These are phyloP conservation scores for Aspergillus brunneoviolaceus DNA, from an alignment of 2,329 filamentous ascomycete genomes.

Conservation along the genomic window DNA sequence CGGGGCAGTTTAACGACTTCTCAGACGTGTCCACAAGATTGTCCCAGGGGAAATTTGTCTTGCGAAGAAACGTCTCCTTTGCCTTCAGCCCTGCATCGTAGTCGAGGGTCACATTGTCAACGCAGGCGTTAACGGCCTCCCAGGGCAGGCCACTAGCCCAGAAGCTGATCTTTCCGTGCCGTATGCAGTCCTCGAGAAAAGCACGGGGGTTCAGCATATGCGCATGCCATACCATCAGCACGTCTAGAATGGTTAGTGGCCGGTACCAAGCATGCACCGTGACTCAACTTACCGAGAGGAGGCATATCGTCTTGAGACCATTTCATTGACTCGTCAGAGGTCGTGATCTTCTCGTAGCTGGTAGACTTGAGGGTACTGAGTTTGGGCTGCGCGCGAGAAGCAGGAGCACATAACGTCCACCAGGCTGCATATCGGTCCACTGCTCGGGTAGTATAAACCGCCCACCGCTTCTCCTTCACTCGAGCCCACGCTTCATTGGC, in stretches of 20 bases:
- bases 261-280: background rate
- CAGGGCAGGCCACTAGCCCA: constrained; percentile 69
- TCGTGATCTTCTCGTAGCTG: constrained; percentile 35
- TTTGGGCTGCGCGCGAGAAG: constrained; percentile 13
- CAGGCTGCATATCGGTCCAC: constrained; percentile 67
- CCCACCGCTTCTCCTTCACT: constrained; percentile 72
- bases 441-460: constrained; percentile 66
- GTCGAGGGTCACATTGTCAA: constrained; percentile 58
- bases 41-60: constrained; percentile 59
- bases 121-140: constrained; percentile 57
- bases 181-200: constrained; percentile 73
- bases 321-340: constrained; percentile 21
- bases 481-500: constrained; percentile 49
- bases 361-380: constrained; percentile 19
- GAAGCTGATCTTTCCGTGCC: constrained; percentile 53
- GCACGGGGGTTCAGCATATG: constrained; percentile 74
- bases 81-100: constrained; percentile 53
- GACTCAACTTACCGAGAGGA: constrained; percentile 55
- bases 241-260: constrained; percentile 49
- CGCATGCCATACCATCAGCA: constrained; percentile 77
- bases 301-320: constrained; percentile 52
- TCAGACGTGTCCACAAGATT: constrained; percentile 53
- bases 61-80: constrained; percentile 48
- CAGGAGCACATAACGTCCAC: constrained; percentile 51
- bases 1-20: constrained; percentile 57